A percentile compares a stretch with the other conserved stretches of the same genome.
Conservation (phyloP, 176 grass and related monocot genomes). For the Eleusine coracana region DNA sequence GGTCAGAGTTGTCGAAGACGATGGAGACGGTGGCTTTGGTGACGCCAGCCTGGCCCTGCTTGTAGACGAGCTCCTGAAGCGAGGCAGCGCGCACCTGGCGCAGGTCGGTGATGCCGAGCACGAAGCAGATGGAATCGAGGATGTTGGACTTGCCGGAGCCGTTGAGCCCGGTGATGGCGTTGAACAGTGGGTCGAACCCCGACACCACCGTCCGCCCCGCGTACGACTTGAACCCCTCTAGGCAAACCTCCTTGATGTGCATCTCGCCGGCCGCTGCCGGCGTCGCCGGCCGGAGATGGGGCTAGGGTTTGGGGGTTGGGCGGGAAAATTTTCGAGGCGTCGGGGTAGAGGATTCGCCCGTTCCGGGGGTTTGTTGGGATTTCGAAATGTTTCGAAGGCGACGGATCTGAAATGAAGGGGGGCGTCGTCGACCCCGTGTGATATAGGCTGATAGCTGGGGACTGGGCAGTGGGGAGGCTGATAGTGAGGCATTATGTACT, state of each 20-base stretch:
- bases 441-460: too few relatives aligned
- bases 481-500: neutral
- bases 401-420: neutral
- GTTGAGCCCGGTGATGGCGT: constrained; percentile 96
- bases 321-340: constrained; percentile 34
- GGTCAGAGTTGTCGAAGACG: constrained; percentile 93
- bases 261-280: constrained; percentile 56
- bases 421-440: neutral
- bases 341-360: constrained; percentile 5
- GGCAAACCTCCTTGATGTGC: constrained; percentile 95
- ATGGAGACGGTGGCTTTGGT: constrained; percentile 93
- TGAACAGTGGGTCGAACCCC: constrained; percentile 93
- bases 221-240: constrained; percentile 98
- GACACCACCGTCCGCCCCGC: constrained; percentile 86
- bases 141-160: constrained; percentile 98
- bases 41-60: constrained; percentile 97
- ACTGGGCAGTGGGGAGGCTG: too few relatives aligned
- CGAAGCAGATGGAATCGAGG: constrained; percentile 98
- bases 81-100: constrained; percentile 79
- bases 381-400: constrained; percentile 48
- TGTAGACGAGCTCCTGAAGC: constrained; percentile 97
- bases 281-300: constrained; percentile 40
- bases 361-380: constrained; percentile 4
- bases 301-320: constrained; percentile 53
- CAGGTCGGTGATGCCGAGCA: constrained; percentile 95